phyloP scores from a whole-genome alignment of 179 eudicot species.

The Pouteria campechiana region DNA sequence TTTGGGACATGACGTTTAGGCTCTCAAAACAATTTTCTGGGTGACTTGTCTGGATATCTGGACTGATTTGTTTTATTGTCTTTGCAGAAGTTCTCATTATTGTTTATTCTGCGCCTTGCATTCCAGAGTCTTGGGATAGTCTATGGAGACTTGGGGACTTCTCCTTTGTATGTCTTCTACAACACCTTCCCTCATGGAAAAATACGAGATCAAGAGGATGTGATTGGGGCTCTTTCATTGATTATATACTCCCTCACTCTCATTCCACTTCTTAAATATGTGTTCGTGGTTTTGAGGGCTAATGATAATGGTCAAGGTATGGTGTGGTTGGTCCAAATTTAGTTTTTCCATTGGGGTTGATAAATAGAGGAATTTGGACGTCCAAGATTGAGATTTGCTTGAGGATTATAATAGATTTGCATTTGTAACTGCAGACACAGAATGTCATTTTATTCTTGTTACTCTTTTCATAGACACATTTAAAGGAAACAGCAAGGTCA shows the following conservation, averaged over 20 bases:
- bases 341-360: too few relatives aligned
- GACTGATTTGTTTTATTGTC: background rate
- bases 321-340: background rate
- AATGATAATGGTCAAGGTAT: slow-evolving; percentile 99
- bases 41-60: too few relatives aligned
- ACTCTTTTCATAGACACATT: too few relatives aligned
- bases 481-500: too few relatives aligned
- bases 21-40: too few relatives aligned
- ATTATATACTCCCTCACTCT: slow-evolving; percentile 93
- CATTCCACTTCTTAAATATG: slow-evolving; percentile 83
- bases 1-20: too few relatives aligned
- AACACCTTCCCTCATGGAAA: slow-evolving; percentile 81
- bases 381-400: background rate
- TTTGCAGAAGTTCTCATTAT: slow-evolving; percentile 63
- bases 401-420: background rate
- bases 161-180: slow-evolving; percentile 95
- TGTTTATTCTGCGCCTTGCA: slow-evolving; percentile 70
- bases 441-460: too few relatives aligned
- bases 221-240: slow-evolving; percentile 89
- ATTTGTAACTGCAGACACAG: background rate
- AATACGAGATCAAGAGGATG: slow-evolving; percentile 61
- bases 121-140: slow-evolving; percentile 98
- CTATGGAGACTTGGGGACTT: slow-evolving; percentile 95
- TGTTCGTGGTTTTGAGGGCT: slow-evolving; percentile 88
- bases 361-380: background rate